Conservation (phyloP, 1,284 basidiomycete genomes). For the Leccinum proximum region DNA sequence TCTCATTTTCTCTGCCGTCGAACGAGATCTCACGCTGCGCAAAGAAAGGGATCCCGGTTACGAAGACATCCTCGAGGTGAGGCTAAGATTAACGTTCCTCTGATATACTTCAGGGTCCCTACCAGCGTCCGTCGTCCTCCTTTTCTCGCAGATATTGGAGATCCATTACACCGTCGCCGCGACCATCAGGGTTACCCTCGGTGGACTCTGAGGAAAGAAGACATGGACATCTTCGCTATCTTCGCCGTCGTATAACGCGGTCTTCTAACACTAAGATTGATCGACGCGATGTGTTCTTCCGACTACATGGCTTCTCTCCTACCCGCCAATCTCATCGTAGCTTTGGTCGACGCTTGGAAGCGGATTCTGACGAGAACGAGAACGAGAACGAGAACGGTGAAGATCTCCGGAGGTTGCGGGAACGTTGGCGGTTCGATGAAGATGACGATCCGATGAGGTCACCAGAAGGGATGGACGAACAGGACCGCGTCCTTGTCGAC, state of each 20-base stretch:
- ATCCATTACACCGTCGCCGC: conserved; percentile 39
- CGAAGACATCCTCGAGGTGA: conserved; percentile 84
- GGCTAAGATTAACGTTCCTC: conserved; percentile 18
- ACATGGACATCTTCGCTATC: conserved; percentile 42
- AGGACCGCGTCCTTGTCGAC: conserved; percentile 36
- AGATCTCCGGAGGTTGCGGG: conserved; percentile 45
- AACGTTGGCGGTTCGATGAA: conserved; percentile 69
- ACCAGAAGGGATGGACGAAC: conserved; percentile 63
- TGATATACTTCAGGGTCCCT: conserved; percentile 46
- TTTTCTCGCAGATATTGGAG: conserved; percentile 64
- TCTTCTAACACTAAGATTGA: conserved; percentile 83
- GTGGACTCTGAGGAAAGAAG: conserved; percentile 31
- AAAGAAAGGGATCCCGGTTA: conserved; percentile 80
- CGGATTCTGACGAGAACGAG: conserved; percentile 36
- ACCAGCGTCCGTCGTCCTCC: conserved; percentile 49
- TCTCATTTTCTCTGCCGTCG: conserved; percentile 63
- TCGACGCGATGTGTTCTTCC: conserved; percentile 47
- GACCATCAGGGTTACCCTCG: conserved; percentile 35
- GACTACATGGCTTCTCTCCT: conserved; percentile 25
- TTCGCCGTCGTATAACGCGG: conserved; percentile 77
- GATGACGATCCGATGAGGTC: conserved; percentile 58
- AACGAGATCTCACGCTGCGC: conserved; percentile 61
- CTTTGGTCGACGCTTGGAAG: conserved; percentile 22
- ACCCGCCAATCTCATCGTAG: conserved; percentile 9
- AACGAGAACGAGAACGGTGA: conserved; percentile 36